Percentiles rank a stretch among this genome's conserved stretches.
Evolutionary conservation across 2,329 filamentous ascomycete genomes (phyloP).

Genomic region (Teratosphaeria viscida): DNA sequence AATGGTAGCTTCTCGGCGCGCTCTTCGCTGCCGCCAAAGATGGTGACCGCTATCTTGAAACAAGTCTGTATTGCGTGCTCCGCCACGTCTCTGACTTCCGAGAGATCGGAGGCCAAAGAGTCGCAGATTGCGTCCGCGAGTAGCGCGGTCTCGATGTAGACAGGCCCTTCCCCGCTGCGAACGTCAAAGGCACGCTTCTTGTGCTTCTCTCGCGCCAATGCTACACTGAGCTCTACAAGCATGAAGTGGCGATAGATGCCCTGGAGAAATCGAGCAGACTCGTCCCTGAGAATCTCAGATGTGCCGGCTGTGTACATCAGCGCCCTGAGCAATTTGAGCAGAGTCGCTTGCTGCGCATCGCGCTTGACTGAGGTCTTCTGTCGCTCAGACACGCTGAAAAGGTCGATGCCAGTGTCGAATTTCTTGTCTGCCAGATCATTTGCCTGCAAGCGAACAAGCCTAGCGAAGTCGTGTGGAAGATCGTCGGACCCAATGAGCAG

Average conservation of each 20-base stretch:
- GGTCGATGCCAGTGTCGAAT: constrained; percentile 57
- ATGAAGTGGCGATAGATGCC: constrained; percentile 85
- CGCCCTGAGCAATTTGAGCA: constrained; percentile 83
- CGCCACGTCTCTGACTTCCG: constrained; percentile 69
- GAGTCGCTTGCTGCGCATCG: constrained; percentile 64
- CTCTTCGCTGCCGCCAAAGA: constrained; percentile 61
- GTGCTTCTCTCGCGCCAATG: constrained; percentile 72
- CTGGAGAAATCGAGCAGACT: constrained; percentile 63
- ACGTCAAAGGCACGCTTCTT: constrained; percentile 72
- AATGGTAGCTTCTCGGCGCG: constrained; percentile 69
- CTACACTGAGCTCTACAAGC: constrained; percentile 75
- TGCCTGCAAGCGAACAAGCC: constrained; percentile 75
- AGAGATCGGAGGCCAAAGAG: constrained; percentile 75
- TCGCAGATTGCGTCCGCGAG: constrained; percentile 86
- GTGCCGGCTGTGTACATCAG: constrained; percentile 70
- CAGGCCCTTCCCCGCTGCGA: constrained; percentile 71
- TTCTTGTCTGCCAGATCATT: constrained; percentile 71
- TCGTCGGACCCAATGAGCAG: constrained; percentile 78
- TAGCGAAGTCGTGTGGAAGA: constrained; percentile 78
- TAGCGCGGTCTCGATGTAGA: constrained; percentile 76
- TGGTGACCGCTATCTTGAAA: constrained; percentile 62
- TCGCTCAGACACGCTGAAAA: constrained; percentile 65
- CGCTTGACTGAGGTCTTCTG: constrained; percentile 81
- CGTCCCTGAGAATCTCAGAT: constrained; percentile 65
- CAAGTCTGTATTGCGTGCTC: constrained; percentile 68